phyloP scores from a whole-genome alignment of 495 filamentous ascomycete species.

The Neurospora terricola region DNA sequence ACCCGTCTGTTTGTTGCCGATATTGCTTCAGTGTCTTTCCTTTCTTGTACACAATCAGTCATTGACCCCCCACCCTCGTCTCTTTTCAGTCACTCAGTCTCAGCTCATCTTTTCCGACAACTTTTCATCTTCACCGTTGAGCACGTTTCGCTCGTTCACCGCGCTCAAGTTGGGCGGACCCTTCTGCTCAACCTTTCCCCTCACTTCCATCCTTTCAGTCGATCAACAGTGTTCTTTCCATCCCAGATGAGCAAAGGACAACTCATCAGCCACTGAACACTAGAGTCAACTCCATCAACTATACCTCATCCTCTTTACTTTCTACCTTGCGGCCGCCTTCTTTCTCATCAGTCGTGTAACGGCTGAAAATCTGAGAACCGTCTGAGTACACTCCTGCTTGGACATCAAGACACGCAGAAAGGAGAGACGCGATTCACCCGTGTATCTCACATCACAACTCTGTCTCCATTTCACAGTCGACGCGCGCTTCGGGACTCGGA shows the following conservation, averaged over 20 bases:
- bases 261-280: neutral
- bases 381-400: neutral
- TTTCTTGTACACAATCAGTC: neutral
- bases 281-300: neutral
- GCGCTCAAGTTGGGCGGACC: neutral
- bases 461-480: neutral
- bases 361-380: neutral
- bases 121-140: neutral
- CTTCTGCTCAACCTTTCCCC: neutral
- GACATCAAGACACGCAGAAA: neutral
- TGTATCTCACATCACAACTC: neutral
- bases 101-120: neutral
- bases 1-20: conserved; percentile 1
- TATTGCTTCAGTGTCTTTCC: neutral
- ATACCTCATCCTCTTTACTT: neutral
- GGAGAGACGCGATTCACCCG: neutral
- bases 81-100: neutral
- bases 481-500: conserved; percentile 1
- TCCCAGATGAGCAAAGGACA: neutral
- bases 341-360: neutral
- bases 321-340: neutral
- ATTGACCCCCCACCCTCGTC: neutral
- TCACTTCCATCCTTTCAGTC: neutral
- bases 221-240: neutral
- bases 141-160: neutral